Conservation (phyloP, 83 land plant genomes). For the Thuja plicata region DNA sequence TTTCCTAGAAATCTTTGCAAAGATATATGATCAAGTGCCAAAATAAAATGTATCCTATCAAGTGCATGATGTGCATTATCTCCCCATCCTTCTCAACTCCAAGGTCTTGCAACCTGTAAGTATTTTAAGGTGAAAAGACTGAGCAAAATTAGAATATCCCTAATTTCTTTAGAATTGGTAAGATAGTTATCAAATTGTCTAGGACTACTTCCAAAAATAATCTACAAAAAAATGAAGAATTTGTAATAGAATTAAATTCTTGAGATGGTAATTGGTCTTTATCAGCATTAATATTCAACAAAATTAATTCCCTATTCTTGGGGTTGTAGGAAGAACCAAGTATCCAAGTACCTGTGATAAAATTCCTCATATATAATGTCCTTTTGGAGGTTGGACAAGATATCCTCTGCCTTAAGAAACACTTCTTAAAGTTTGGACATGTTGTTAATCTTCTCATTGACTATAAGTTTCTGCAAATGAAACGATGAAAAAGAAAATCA, state of each 20-base stretch:
- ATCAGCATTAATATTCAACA: background rate
- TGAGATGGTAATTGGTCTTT: background rate
- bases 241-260: background rate
- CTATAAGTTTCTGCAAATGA: slow-evolving; percentile 77
- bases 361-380: slow-evolving; percentile 59
- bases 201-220: background rate
- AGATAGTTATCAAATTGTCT: background rate
- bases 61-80: slow-evolving; percentile 58
- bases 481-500: background rate
- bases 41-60: slow-evolving; percentile 68
- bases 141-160: background rate
- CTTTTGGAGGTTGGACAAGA: slow-evolving; percentile 47
- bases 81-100: slow-evolving; percentile 97
- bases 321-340: background rate
- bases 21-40: slow-evolving; percentile 81
- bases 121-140: background rate
- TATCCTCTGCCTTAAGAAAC: slow-evolving; percentile 69
- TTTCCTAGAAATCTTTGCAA: slow-evolving; percentile 75
- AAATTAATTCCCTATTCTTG: background rate
- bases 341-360: slow-evolving; percentile 50
- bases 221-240: background rate
- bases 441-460: slow-evolving; percentile 62
- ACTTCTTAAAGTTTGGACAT: slow-evolving; percentile 62
- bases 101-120: slow-evolving; percentile 62
- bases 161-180: background rate